These are phyloP conservation scores for Salix viminalis DNA, from an alignment of 345 rosid species.

Conservation along the genomic window DNA sequence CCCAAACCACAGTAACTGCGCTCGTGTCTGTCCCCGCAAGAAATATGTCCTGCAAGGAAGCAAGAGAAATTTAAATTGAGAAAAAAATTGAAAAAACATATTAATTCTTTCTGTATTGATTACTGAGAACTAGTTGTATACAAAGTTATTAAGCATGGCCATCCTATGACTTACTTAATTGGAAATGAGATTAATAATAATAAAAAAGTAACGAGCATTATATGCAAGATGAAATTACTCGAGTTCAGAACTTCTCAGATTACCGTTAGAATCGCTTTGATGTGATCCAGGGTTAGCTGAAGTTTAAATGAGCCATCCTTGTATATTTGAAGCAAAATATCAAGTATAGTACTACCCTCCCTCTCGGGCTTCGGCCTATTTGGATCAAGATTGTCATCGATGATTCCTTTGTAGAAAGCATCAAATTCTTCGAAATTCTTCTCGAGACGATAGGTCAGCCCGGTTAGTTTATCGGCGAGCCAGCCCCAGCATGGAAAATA, in stretches of 20 bases:
- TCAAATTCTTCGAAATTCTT: conserved; percentile 35
- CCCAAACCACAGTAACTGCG: background rate
- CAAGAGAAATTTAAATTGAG: background rate
- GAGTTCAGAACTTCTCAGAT: background rate
- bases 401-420: conserved; percentile 32
- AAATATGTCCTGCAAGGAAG: background rate
- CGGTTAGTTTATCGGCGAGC: conserved; percentile 43
- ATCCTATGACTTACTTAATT: no score
- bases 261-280: conserved; percentile 56
- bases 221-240: background rate
- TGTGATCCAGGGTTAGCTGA: conserved; percentile 37
- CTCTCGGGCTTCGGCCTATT: conserved; percentile 11
- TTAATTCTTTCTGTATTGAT: no score
- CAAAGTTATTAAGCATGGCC: no score
- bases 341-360: conserved; percentile 29
- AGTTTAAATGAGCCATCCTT: conserved; percentile 17
- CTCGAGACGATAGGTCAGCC: conserved; percentile 28
- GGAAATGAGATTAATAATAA: no score
- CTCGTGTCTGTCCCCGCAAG: background rate
- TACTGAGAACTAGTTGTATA: no score
- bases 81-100: no score
- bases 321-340: conserved; percentile 30
- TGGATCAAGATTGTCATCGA: conserved; percentile 39
- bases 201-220: no score
- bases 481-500: conserved; percentile 39